These are phyloP conservation scores for Plectosphaerella plurivora DNA, from an alignment of 2,329 filamentous ascomycete genomes.

Conservation along the genomic window DNA sequence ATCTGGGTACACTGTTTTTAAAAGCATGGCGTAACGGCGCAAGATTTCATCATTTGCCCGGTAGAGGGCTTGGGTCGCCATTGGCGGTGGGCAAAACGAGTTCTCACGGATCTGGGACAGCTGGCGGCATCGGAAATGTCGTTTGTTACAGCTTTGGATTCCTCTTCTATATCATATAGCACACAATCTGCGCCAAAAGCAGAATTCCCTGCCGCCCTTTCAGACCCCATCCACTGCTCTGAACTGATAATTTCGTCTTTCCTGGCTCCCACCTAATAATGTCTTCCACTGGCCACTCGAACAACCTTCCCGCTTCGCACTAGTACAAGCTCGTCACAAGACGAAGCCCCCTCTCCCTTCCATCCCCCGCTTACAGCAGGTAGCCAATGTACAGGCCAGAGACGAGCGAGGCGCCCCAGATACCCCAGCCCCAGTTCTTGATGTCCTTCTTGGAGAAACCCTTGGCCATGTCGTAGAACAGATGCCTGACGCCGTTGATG, in stretches of 20 bases:
- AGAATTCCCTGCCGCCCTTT: constrained; percentile 1
- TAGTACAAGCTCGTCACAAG: no score
- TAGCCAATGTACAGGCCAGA: constrained; percentile 40
- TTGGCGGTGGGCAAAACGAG: neutral
- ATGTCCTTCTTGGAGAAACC: constrained; percentile 47
- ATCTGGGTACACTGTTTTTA: constrained; percentile 5
- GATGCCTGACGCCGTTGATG: constrained; percentile 51
- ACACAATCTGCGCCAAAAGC: constrained; percentile 4
- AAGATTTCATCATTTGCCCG: constrained; percentile 8
- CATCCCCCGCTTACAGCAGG: constrained; percentile 32
- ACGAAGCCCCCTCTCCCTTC: neutral
- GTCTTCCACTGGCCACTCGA: no score
- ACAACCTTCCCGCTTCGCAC: no score
- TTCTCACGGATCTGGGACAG: neutral
- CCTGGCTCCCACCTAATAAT: no score
- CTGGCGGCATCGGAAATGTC: no score
- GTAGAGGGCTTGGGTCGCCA: no score
- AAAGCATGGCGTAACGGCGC: constrained; percentile 14
- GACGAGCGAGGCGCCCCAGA: constrained; percentile 43
- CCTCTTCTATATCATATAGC: constrained; percentile 4
- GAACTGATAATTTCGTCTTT: no score
- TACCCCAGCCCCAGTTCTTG: constrained; percentile 36
- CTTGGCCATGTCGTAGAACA: constrained; percentile 46
- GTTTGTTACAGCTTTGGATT: neutral
- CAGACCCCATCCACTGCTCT: no score